Conservation (phyloP, 108 stramenopile genomes). For the Fistulifera pelliculosa region DNA sequence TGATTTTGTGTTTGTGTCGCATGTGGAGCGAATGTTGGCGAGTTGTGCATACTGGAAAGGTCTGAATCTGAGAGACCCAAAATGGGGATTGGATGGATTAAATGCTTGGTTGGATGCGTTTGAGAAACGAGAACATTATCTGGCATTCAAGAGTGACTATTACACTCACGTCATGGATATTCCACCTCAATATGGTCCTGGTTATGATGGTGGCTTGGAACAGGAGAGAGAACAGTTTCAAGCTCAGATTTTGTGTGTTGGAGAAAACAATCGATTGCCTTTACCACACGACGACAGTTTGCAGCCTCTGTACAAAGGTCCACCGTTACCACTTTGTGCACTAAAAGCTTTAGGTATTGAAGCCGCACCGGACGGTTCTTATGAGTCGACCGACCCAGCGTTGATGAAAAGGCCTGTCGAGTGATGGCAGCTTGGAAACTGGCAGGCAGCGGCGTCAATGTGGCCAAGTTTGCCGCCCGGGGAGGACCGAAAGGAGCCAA, state of each 20-base stretch:
- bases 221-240: conserved; percentile 36
- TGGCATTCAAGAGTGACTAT: conserved; percentile 73
- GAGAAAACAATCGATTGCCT: conserved; percentile 57
- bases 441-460: conserved; percentile 46
- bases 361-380: conserved; percentile 52
- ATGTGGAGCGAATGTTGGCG: conserved; percentile 88
- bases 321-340: conserved; percentile 62
- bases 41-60: conserved; percentile 89
- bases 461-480: conserved; percentile 58
- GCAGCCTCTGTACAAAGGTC: conserved; percentile 68
- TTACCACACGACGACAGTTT: conserved; percentile 60
- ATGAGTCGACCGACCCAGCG: conserved; percentile 38
- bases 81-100: conserved; percentile 47
- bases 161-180: conserved; percentile 75
- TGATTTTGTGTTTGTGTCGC: conserved; percentile 85
- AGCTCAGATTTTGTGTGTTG: conserved; percentile 41
- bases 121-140: conserved; percentile 70
- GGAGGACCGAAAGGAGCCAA: conserved; percentile 63
- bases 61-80: conserved; percentile 55
- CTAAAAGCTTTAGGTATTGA: conserved; percentile 45
- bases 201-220: conserved; percentile 72
- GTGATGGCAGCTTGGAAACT: conserved; percentile 79
- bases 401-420: conserved; percentile 54
- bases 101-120: conserved; percentile 89
- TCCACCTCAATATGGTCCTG: conserved; percentile 38